Evolutionary conservation across 345 rosid species (phyloP), one percentile per base, ranked within the genome.

Genomic region (Carallia pectinifolia): DNA sequence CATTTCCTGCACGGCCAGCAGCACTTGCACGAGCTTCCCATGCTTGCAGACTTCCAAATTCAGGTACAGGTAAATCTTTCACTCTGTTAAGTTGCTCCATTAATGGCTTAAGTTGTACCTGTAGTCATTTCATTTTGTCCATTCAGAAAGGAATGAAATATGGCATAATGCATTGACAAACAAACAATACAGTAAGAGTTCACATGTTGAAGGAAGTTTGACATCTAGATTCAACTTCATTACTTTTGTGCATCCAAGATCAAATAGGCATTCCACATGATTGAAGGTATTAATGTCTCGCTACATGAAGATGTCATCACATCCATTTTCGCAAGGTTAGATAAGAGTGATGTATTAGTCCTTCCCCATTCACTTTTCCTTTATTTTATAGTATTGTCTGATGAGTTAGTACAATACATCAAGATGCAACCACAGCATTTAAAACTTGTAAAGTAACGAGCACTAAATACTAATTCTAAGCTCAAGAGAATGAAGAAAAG

Each of bases 1-100:
- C 91, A 66, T 85, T 82, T 64, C 53, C 63, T 16, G 74, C 87
- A 65, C 90, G 96, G 34, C 79, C 88, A 75, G 80, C 88, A 37
- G 86, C 88, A 73, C 80, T 83, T 67, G 92, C 98, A 64, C 81
- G 96, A 82, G 93, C 90, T 82, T 92, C 96, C 97, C 99, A 92
- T 6, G 93, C 93, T 72, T 71, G 94, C 66, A 95, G 87, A 67
- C 71, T 73, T 70, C 87, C 96, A 83, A 82, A 90, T 71, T 85
- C 97, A 47, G 97, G 99, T 78, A 83, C 71, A 13, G 83, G 72
- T 79, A 95, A 71, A 82, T 92, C 98, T 81, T 90, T 90, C 44
- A 95, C 91, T 82, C 92, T 84, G 72, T 61, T 81, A 52, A 95
- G 89, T 72, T 90, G 97, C 36, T 89, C 96, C 74, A 76, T 77